Base-by-base conservation (phyloP, 1,139 yeast species). In the Scheffersomyces cryptocercus region DNA sequence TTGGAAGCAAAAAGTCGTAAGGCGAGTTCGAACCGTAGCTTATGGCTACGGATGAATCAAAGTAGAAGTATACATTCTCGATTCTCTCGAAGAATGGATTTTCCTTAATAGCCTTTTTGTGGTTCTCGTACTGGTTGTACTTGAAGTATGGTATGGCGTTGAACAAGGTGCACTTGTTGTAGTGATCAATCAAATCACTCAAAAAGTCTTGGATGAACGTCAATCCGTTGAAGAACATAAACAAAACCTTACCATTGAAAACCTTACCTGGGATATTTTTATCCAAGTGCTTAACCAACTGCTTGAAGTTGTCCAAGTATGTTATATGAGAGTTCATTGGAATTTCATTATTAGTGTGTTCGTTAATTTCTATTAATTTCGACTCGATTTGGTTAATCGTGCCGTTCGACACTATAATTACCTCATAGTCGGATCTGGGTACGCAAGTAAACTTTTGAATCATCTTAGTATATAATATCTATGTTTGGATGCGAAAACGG, bases 151-250 rank as follows among this genome's bases (percentile, higher is more conserved):
- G 43, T 34, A 43, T 33, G 6, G 44, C 41, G 40, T 39, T 31
- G 35, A 31, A 31, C 20, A 31, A 47, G 33, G 38, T 43, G 33
- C 48, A 46, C 32, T 43, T 47, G 45, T 48, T 49, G 36, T 54
- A 47, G 47, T 56, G 48, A 41, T 69, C 73, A 26, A 70, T 64
- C 34, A 67, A 52, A 45, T 65, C 67, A 37, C 65, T 51, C 31
- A 70, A 55, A 16, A 68, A 52, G 30, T 60, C 55, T 46, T 68
- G 74, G 26, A 70, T 59, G 46, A 58, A 69, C 13, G 56, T 58
- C 42, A 70, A 54, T 1, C 74, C 74, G 42, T 70, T 59, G 55
- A 71, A 70, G 41, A 70, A 71, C 75, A 71, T 70, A 42, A 71
- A 70, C 29, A 69, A 51, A 7, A 69, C 64, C 47, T 65, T 65